Conservation (phyloP, 495 filamentous ascomycete genomes). For the Lichenothelia convexa region DNA sequence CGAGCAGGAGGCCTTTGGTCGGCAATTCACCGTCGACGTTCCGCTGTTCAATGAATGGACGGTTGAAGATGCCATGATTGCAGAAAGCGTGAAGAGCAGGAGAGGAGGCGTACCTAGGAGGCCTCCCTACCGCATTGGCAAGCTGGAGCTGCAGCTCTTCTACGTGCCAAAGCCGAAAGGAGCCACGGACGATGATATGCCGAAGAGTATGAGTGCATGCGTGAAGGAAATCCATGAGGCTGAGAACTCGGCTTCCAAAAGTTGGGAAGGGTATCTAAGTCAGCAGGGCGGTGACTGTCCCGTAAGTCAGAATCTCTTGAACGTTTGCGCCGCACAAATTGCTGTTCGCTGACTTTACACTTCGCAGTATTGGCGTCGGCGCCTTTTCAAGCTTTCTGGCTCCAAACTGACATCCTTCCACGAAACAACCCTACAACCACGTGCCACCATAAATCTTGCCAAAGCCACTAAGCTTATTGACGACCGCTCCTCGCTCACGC, state of each 20-base stretch:
- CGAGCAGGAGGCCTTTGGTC: constrained; percentile 66
- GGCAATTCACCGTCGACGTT: constrained; percentile 70
- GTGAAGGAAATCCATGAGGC: constrained; percentile 83
- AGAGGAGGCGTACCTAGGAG: constrained; percentile 42
- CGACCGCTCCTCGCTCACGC: constrained; percentile 60
- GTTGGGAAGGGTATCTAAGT: constrained; percentile 74
- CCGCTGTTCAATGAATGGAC: constrained; percentile 98
- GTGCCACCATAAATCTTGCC: constrained; percentile 87
- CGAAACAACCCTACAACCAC: constrained; percentile 83
- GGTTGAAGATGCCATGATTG: constrained; percentile 46
- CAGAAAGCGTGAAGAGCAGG: constrained; percentile 76
- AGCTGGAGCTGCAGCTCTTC: constrained; percentile 77
- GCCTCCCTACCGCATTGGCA: constrained; percentile 86
- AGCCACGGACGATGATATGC: constrained; percentile 86
- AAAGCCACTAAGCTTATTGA: constrained; percentile 92
- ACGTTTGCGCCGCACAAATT: no score
- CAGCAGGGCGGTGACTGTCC: constrained; percentile 97
- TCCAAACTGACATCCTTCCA: constrained; percentile 90
- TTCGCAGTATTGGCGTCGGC: constrained; percentile 83
- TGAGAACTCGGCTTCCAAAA: constrained; percentile 49
- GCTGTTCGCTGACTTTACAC: no score
- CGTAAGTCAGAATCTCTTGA: constrained; percentile 38
- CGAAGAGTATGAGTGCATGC: constrained; percentile 92
- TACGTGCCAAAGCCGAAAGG: constrained; percentile 87
- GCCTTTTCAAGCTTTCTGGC: constrained; percentile 87